Evolutionary conservation across 2,329 filamentous ascomycete genomes (phyloP).

Genomic region (Xylariomycetidae sp.): DNA sequence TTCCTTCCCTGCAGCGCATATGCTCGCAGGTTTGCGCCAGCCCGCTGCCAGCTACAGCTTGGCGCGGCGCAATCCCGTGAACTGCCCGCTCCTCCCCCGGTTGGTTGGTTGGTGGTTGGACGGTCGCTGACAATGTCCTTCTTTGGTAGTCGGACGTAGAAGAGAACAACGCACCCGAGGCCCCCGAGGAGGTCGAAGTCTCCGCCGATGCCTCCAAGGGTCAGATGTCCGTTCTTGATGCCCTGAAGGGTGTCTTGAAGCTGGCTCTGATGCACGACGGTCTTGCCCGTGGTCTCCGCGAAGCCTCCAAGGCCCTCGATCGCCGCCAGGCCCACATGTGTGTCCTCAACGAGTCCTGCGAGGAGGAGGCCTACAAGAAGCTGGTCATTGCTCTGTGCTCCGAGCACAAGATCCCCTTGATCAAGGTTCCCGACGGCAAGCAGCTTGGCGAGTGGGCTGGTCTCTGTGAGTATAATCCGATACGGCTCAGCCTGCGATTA

Average conservation of each 20-base stretch:
- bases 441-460: conserved; percentile 99
- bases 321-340: conserved; percentile 99
- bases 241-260: conserved; percentile 98
- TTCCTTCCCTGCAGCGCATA: neutral
- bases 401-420: conserved; percentile 99
- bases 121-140: neutral
- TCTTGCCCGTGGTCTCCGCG: conserved; percentile 94
- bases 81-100: too few species aligned
- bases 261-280: conserved; percentile 99
- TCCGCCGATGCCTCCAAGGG: conserved; percentile 83
- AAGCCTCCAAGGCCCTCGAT: conserved; percentile 98
- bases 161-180: conserved; percentile 89
- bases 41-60: conserved; percentile 1
- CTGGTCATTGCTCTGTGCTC: conserved; percentile 96
- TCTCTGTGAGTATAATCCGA: conserved; percentile 76
- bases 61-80: too few species aligned
- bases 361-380: conserved; percentile 99
- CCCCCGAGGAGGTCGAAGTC: conserved; percentile 87
- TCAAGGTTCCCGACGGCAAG: conserved; percentile 99
- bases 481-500: neutral
- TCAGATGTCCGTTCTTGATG: conserved; percentile 97
- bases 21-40: conserved; percentile 4
- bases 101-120: too few species aligned
- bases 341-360: conserved; percentile 98
- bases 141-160: conserved; percentile 93